Conservation (phyloP, 2,329 filamentous ascomycete species). For the Colletotrichum costaricense region DNA sequence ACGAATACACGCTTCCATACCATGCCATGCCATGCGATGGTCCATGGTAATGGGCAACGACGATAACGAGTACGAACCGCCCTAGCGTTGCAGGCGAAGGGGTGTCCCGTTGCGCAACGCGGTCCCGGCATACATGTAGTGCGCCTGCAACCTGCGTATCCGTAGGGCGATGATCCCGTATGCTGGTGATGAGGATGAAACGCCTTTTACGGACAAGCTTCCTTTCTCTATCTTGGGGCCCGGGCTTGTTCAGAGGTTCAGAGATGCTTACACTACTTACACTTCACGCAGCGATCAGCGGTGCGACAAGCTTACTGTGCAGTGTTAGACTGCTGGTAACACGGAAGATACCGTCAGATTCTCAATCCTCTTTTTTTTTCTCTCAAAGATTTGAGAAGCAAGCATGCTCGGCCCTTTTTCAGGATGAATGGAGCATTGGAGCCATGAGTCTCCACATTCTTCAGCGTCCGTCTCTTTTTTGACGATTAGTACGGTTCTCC, state of each 20-base stretch:
- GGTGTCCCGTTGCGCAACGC: not conserved
- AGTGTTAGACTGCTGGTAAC: not conserved
- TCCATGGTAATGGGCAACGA: too few relatives aligned
- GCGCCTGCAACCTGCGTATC: not conserved
- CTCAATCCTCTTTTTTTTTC: not conserved
- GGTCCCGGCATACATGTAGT: too few relatives aligned
- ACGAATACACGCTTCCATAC: not conserved
- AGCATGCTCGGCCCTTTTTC: constrained; percentile 20
- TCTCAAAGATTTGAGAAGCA: not conserved
- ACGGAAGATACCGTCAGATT: not conserved
- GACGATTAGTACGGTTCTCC: constrained; percentile 4
- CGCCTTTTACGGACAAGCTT: too few relatives aligned
- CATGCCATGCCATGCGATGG: not conserved
- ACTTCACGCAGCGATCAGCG: constrained; percentile 13
- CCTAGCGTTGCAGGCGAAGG: not conserved
- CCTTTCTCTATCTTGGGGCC: too few relatives aligned
- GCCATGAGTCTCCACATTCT: constrained; percentile 26
- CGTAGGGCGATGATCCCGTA: not conserved
- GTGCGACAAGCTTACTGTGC: constrained; percentile 5
- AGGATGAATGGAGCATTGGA: not conserved
- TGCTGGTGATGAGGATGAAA: not conserved
- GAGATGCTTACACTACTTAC: too few relatives aligned
- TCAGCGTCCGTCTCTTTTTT: not conserved
- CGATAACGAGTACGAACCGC: not conserved
- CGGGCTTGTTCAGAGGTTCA: too few relatives aligned